Percentiles rank a stretch among this genome's conserved stretches.
Conservation (phyloP, 148 eudicot genomes). For the Amaranthus hypochondriacus region DNA sequence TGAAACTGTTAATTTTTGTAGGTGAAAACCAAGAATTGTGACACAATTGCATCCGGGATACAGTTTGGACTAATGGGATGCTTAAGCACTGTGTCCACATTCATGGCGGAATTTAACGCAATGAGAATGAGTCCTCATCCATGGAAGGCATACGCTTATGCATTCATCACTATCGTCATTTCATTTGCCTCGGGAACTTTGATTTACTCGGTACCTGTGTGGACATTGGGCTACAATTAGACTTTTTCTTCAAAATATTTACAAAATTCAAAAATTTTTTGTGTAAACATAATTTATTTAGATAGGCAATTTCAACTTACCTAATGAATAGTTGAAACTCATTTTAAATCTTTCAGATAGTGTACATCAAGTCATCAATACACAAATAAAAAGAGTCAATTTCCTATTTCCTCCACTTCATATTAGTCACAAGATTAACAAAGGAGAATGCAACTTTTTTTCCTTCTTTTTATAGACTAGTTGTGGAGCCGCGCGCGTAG, state of each 20-base stretch:
- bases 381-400: too few species aligned
- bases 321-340: background rate
- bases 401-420: too few species aligned
- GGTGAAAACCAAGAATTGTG: constrained; percentile 46
- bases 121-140: constrained; percentile 59
- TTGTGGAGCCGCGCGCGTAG: too few species aligned
- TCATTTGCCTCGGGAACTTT: constrained; percentile 73
- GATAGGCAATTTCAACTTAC: background rate
- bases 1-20: constrained; percentile 11
- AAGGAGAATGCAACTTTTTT: too few species aligned
- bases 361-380: too few species aligned
- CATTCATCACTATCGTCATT: constrained; percentile 37
- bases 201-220: constrained; percentile 76
- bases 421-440: too few species aligned
- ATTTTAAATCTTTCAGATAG: too few species aligned
- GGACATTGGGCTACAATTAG: constrained; percentile 48
- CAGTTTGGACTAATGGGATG: constrained; percentile 79
- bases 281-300: background rate
- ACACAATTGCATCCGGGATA: constrained; percentile 55
- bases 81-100: constrained; percentile 90
- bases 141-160: constrained; percentile 83
- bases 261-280: background rate
- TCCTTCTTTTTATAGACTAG: too few species aligned
- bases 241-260: background rate
- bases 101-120: constrained; percentile 70